Evolutionary conservation across 2,329 filamentous ascomycete species (phyloP), one percentile per base, ranked within the genome.

Genomic region (Penicillium glabrum): DNA sequence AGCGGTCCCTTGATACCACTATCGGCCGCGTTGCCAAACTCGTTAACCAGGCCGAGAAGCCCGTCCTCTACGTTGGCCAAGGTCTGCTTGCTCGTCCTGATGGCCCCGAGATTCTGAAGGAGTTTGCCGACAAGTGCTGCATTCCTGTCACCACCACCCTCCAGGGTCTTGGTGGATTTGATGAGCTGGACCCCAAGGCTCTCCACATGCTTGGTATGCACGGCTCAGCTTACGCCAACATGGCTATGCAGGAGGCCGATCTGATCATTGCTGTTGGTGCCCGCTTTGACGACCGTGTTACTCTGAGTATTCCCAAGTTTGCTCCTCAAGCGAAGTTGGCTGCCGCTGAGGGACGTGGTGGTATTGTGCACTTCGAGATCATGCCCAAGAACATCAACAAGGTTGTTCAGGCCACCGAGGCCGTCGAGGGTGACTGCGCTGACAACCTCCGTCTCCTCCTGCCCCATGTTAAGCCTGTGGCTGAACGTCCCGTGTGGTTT

Each of bases 301-400:
- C 92, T 13, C 80, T 85, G 27, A 89, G 83, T 72, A 82, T 97
- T 51, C 76, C 86, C 67, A 96, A 93, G 74, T 99, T 98, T 65
- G 95, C 93, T 0, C 95, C 95, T 3, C 86, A 85, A 51, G 95
- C 95, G 45, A 95, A 90, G 78, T 85, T 86, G 14, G 95, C 95
- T 0, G 93, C 91, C 5, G 82, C 84, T 11, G 90, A 96, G 79
- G 87, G 87, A 53, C 89, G 92, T 61, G 95, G 95, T 68, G 95
- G 95, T 70, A 98, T 99, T 68, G 85, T 98, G 16, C 93, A 99
- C 77, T 98, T 98, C 70, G 93, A 98, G 74, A 93, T 99, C 69
- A 89, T 98, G 89, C 93, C 95, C 68, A 99, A 99, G 87, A 98
- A 99, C 82, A 98, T 98, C 80, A 98, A 98, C 86, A 99, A 98